Base-by-base conservation (phyloP, 345 rosid species). In the Salix caprea region DNA sequence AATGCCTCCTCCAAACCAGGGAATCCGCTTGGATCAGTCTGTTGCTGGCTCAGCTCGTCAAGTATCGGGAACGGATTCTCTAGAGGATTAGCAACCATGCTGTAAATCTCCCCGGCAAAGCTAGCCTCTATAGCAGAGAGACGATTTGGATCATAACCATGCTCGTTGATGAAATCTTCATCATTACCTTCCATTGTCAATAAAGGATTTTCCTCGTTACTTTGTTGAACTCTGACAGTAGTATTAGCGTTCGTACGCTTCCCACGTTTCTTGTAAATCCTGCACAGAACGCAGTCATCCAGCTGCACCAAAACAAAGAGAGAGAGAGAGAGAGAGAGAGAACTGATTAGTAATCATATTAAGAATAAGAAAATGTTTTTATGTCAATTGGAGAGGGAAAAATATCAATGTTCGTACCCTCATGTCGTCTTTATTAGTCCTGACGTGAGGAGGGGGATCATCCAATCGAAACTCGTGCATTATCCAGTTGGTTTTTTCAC, bases 251-350 rank as follows among this genome's bases (percentile, higher is more conserved):
- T 10, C 1, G 44, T 39, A 40, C 15, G 24, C 23, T 30, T 76
- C 3, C 52, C 62, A 1, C 44, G 4, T 65, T 77, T 77, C 50
- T 74, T 77, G 70, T 81, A 74, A 64, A 81, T 70, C 69, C 24
- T 74, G 40, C 81, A 81, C 21, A 81, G n/a, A 52, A 81, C 81
- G 40, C 67, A 81, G 2, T 81, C 78, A 77, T 81, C 84, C 67
- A 77, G 42, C 84, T 81, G 78, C 72, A n/a, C 1, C 28, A n/a
- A n/a, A 56, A n/a, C 62, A 8, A 1, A 30, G 32, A 30, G 32
- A 8, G 32, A 2, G 32, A 28, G 30, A 54, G 18, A 2, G 3
- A 7, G 26, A 28, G 30, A 54, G 18, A 2, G 3, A 7, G 26
- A 40, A 19, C 6, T 2, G 40, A 10, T 67, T 67, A 32, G 3